These are phyloP conservation scores for Amanita polypyramis DNA, from an alignment of 768 basidiomycete genomes.

Conservation along the genomic window DNA sequence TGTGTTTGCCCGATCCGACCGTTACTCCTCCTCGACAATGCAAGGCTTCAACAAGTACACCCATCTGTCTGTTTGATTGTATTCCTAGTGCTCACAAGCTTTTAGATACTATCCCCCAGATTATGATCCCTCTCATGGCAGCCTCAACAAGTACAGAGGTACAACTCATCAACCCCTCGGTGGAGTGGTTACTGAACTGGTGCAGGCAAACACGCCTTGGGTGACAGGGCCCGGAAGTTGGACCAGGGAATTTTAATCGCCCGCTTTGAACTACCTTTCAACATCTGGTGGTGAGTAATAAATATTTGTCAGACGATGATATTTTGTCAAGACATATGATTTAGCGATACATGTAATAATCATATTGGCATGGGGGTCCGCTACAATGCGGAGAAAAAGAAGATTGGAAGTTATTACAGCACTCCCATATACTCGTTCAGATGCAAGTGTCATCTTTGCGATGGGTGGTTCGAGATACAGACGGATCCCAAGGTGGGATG, in stretches of 20 bases:
- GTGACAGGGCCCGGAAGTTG: constrained; percentile 87
- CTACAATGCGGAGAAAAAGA: constrained; percentile 99
- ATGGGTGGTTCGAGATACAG: constrained; percentile 96
- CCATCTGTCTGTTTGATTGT: neutral
- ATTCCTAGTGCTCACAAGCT: constrained; percentile 1
- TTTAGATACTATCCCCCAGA: constrained; percentile 40
- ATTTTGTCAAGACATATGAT: constrained; percentile 1
- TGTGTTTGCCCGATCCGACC: neutral
- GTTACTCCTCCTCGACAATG: constrained; percentile 13
- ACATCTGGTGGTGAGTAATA: constrained; percentile 85
- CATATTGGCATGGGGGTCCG: constrained; percentile 99
- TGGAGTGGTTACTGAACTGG: neutral
- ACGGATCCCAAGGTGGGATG: constrained; percentile 83
- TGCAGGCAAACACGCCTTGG: constrained; percentile 86
- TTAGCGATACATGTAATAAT: constrained; percentile 85
- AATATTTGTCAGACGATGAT: neutral
- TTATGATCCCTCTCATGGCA: constrained; percentile 48
- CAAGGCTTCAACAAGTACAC: constrained; percentile 39
- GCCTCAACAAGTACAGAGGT: constrained; percentile 68
- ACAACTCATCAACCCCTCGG: constrained; percentile 7
- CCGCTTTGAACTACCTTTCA: constrained; percentile 93
- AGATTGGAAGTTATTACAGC: constrained; percentile 88
- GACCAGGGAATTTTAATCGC: constrained; percentile 95
- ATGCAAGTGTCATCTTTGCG: constrained; percentile 96
- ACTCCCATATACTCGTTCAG: constrained; percentile 93